phyloP scores from a whole-genome alignment of 2,329 filamentous ascomycete genomes.

The Clarireedia hainanense region DNA sequence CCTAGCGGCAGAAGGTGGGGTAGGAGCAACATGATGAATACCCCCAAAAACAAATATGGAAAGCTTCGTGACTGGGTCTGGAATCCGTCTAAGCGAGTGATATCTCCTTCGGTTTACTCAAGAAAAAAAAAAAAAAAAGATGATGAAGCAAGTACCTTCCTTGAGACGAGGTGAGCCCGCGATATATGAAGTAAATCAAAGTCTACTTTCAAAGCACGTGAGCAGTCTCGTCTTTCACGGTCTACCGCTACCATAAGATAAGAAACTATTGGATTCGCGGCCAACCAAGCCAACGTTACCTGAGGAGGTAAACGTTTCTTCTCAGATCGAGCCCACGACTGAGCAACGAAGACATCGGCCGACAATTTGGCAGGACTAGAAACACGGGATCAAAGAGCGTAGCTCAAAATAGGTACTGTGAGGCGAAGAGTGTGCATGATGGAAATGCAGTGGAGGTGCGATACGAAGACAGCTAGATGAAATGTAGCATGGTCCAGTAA shows the following conservation, averaged over 20 bases:
- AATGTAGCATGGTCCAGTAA: not conserved
- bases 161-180: not conserved
- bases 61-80: not conserved
- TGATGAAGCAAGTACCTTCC: not conserved
- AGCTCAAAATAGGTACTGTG: not conserved
- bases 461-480: not conserved
- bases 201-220: not conserved
- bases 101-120: not conserved
- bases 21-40: not conserved
- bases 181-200: conserved; percentile 6
- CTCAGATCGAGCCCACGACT: not conserved
- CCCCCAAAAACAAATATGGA: not conserved
- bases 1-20: conserved; percentile 5
- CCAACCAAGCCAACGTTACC: conserved; percentile 5
- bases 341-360: not conserved
- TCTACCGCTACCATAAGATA: not conserved
- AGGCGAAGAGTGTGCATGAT: not conserved
- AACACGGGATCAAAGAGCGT: not conserved
- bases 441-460: not conserved
- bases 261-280: conserved; percentile 1
- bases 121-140: not conserved
- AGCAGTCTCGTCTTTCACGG: not conserved
- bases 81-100: not conserved
- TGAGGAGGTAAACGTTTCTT: not conserved
- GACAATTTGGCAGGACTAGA: not conserved